Evolutionary conservation across 176 grass and related monocot species (phyloP), one percentile per base, ranked within the genome.

Genomic region (Raddia guianensis): DNA sequence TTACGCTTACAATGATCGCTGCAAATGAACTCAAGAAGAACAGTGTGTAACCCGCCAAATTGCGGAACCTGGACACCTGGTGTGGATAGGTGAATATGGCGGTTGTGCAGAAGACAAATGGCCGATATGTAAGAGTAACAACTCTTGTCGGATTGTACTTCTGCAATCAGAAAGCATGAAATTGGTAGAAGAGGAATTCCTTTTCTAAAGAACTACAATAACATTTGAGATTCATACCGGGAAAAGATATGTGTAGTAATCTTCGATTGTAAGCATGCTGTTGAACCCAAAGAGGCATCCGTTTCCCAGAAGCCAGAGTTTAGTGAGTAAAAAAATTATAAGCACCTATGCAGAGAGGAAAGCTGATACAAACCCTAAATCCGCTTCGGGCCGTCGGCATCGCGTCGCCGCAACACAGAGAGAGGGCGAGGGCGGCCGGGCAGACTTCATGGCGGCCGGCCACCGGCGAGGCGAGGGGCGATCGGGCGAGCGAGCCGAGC

Each of bases 201-300:
- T 33, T 75, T 77, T 53, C 9, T 49, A 27, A 37, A 68, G 13
- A 69, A 57, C 47, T 47, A 52, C 10, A 79, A 2, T 52, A 63
- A 8, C 16, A 12, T 12, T 40, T 18, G 40, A 15, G 65, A 14
- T 44, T 86, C 83, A 14, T 91, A 91, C 89, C 2, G 86, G 92
- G 75, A 94, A 94, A 46, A 94, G 88, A 66, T 89, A 86, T 9
- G 16, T 60, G 76, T 89, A 94, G 74, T 89, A 94, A 89, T 94
- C 92, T 89, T 91, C 79, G 64, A 89, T 91, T 3, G 86, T 94
- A 67, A 94, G 73, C 92, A 94, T 85, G 72, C 86, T 91, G 51
- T 94, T 89, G 82, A 84, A 94, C 19, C 89, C 81, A 70, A 94
- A 94, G 51, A 91, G 86, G 68, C 88, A 91, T 72, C 89, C 89